Base-by-base conservation (phyloP, 139 green algal species). In the Protoeuglena noctilucae region DNA sequence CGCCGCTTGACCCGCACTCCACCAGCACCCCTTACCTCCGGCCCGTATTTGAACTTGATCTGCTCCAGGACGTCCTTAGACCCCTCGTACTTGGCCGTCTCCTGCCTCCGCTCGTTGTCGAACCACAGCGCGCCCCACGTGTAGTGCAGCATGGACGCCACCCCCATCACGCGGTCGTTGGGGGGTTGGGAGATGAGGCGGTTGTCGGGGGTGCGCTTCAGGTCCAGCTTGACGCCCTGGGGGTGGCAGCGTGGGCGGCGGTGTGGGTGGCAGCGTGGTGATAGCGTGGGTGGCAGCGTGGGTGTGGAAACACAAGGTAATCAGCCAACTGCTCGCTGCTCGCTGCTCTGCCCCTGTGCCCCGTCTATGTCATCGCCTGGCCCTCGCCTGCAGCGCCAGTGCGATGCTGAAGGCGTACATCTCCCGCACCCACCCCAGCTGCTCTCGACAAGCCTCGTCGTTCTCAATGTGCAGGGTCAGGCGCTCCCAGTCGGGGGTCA, bases 361-460 rank as follows among this genome's bases (percentile, higher is more conserved):
- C n/a, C n/a, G n/a, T n/a, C n/a, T n/a, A 41, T 23, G 9, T 25
- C 50, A 56, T 14, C 7, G 25, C 23, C 26, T 9, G 7, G 5
- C 0, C 3, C 26, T 9, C 26, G 54, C 41, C 59, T 61, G n/a
- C 17, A 67, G 51, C 14, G 70, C 63, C 3, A 58, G 28, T 2
- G 64, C 77, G 1, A 73, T 43, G 17, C 47, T 65, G 28, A 84
- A 93, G 1, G 78, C 84, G 50, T 93, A 93, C 86, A 94, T 94
- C 66, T 94, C 86, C 1, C 86, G 75, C 43, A 93, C 74, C 83
- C 80, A 93, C 46, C 65, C 71, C 28, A 89, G 61, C 49, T 65
- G 46, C 23, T 87, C 68, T 34, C 82, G 73, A 2, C 65, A 49
- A 2, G 62, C 66, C 14, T 50, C 40, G 54, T 86, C 68, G 7